Evolutionary conservation across 2,329 filamentous ascomycete genomes (phyloP).

Genomic region (Catunica adiposa): DNA sequence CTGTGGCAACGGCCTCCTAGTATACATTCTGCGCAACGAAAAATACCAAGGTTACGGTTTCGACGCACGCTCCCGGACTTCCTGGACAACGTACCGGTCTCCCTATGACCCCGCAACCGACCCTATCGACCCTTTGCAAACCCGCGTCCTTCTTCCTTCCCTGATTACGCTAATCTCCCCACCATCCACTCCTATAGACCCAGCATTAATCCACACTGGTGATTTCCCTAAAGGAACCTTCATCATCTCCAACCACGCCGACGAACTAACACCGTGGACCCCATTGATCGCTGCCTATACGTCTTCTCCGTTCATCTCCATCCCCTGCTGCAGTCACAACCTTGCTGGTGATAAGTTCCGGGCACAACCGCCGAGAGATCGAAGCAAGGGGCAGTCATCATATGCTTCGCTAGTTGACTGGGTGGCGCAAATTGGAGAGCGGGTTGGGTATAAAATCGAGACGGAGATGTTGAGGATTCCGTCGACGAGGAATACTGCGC

Average conservation of each 20-base stretch:
- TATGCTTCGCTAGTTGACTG: conserved; percentile 76
- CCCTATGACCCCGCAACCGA: conserved; percentile 1
- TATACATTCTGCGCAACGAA: conserved; percentile 64
- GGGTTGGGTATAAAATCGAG: conserved; percentile 62
- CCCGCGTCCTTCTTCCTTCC: conserved; percentile 33
- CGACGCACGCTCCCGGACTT: conserved; percentile 71
- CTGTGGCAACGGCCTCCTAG: conserved; percentile 83
- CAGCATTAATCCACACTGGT: conserved; percentile 34
- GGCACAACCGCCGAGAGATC: conserved; percentile 39
- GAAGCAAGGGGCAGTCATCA: conserved; percentile 35
- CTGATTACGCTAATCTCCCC: conserved; percentile 20
- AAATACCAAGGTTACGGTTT: conserved; percentile 81
- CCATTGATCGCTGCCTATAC: conserved; percentile 68
- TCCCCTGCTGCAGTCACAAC: conserved; percentile 88
- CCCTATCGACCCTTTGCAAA: conserved; percentile 23
- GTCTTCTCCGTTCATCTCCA: conserved; percentile 68
- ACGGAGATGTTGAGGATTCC: conserved; percentile 81
- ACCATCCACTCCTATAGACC: conserved; percentile 14
- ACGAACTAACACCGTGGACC: conserved; percentile 92
- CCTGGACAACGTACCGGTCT: conserved; percentile 57
- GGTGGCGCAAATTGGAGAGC: conserved; percentile 49
- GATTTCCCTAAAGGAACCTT: conserved; percentile 61
- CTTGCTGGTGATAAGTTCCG: conserved; percentile 62
- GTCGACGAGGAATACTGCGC: conserved; percentile 70
- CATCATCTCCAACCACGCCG: conserved; percentile 91